phyloP scores from a whole-genome alignment of 805 yeast species.

The Priceomyces melissophilus region DNA sequence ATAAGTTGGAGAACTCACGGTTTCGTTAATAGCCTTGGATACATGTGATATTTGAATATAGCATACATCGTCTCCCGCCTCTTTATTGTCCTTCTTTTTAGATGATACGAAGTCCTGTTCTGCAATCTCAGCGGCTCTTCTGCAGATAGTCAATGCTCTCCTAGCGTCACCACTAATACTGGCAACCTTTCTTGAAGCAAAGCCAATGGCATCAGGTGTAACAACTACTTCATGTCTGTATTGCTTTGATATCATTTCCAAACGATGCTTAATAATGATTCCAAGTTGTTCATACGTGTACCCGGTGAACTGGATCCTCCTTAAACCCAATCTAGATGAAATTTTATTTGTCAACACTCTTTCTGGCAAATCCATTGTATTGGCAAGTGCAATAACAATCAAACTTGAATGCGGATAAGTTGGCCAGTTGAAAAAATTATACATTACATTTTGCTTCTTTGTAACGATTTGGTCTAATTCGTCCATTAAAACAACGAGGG shows the following conservation, averaged over 20 bases:
- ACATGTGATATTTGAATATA: constrained; percentile 71
- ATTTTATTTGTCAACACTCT: constrained; percentile 81
- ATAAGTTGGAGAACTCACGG: constrained; percentile 70
- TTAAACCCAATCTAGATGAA: constrained; percentile 84
- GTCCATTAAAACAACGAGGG: constrained; percentile 78
- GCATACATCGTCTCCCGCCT: constrained; percentile 32
- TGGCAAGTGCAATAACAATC: constrained; percentile 90
- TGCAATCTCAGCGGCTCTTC: constrained; percentile 87
- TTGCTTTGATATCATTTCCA: constrained; percentile 42
- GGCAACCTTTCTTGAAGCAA: constrained; percentile 91
- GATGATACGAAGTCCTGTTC: constrained; percentile 51
- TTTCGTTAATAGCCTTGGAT: constrained; percentile 73
- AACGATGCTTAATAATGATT: constrained; percentile 67
- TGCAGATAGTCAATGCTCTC: constrained; percentile 81
- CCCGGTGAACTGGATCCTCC: constrained; percentile 84
- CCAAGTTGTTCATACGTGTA: constrained; percentile 78
- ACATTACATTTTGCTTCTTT: constrained; percentile 79
- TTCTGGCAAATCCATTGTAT: constrained; percentile 97
- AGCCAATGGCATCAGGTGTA: constrained; percentile 75
- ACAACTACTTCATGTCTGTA: constrained; percentile 43
- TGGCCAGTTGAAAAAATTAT: constrained; percentile 98
- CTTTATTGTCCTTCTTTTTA: constrained; percentile 18
- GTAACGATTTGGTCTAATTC: constrained; percentile 92
- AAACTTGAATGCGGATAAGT: constrained; percentile 73
- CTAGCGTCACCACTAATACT: constrained; percentile 97